Evolutionary conservation across 768 basidiomycete species (phyloP), one percentile per base, ranked within the genome.

Genomic region (Tricholoma flavovirens): DNA sequence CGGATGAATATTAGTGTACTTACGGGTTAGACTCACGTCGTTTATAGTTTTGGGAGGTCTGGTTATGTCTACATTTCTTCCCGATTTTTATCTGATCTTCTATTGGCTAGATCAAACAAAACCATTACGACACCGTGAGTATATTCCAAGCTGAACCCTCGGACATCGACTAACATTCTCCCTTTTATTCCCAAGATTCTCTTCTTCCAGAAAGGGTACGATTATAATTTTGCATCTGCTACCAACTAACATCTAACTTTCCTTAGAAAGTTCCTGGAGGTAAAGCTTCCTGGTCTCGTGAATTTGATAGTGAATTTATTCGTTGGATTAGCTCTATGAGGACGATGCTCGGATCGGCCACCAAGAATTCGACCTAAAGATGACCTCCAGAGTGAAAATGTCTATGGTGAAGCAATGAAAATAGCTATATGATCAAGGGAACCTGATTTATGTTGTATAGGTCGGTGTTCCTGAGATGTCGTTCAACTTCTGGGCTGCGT

Each of bases 191-290:
- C 24, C 24, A 2, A 88, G 87, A 80, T 97, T 42, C 71, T 98
- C 48, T 98, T 98, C 77, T 99, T 98, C 74, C 97, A 99, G 72
- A 98, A 99, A 83, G 97, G 97, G 88, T 88, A 62, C 48, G 69
- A 61, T 57, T 24, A 14, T 14, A 19, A 10, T 51, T 46, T 49
- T 21, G 35, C 7, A 38, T 45, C 5, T 35, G 43, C 53, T 40
- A 65, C 19, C 10, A 57, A 17, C 22, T 59, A 35, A 29, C 35
- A 32, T 12, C 8, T 42, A 12, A n/a, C 51, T 33, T 24, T 4
- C 30, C 19, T 4, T 30, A 89, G 87, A 49, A 93, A 93, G 73
- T 93, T 93, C 65, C 73, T 88, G 29, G 89, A 92, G 75, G 87
- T 87, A 65, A 14, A 69, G 54, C 38, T 22, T 17, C 29, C 4